Evolutionary conservation across 768 basidiomycete genomes (phyloP).

Genomic region (Tylopilus felleus): DNA sequence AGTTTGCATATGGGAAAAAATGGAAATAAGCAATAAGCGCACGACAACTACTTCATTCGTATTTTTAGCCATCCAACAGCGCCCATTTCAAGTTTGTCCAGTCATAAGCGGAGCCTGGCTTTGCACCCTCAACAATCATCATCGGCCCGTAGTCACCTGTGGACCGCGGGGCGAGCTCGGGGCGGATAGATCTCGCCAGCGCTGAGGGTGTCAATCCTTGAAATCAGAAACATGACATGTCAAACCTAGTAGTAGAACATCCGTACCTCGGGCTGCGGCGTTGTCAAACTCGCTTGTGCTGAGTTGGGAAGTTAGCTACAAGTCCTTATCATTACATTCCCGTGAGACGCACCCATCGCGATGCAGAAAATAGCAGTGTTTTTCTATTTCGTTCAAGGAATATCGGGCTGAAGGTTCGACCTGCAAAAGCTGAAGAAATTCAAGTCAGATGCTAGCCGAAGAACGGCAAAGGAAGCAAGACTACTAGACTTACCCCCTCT

Average conservation of each 20-base stretch:
- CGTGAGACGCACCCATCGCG: constrained; percentile 18
- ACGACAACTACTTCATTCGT: constrained; percentile 2
- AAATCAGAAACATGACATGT: constrained; percentile 9
- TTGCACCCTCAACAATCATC: constrained; percentile 13
- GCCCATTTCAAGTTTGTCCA: constrained; percentile 22
- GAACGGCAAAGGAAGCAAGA: background rate
- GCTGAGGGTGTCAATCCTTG: constrained; percentile 8
- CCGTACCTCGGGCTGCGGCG: constrained; percentile 21
- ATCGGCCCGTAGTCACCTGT: background rate
- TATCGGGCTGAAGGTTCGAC: constrained; percentile 14
- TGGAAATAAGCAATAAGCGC: background rate
- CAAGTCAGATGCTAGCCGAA: background rate
- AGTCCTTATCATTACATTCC: background rate
- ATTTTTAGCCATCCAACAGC: constrained; percentile 5
- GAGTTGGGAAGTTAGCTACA: constrained; percentile 4
- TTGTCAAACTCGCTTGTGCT: constrained; percentile 25
- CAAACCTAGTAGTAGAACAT: background rate
- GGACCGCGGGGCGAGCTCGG: constrained; percentile 22
- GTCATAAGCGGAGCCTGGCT: constrained; percentile 4
- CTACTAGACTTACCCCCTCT: constrained; percentile 26
- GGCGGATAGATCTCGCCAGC: constrained; percentile 9
- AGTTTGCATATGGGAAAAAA: constrained; percentile 1
- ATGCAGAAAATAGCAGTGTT: constrained; percentile 23
- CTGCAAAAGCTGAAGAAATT: constrained; percentile 17
- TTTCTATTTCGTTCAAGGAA: constrained; percentile 19